Conservation (phyloP, 179 eudicot genomes). For the Drosera spatulata region DNA sequence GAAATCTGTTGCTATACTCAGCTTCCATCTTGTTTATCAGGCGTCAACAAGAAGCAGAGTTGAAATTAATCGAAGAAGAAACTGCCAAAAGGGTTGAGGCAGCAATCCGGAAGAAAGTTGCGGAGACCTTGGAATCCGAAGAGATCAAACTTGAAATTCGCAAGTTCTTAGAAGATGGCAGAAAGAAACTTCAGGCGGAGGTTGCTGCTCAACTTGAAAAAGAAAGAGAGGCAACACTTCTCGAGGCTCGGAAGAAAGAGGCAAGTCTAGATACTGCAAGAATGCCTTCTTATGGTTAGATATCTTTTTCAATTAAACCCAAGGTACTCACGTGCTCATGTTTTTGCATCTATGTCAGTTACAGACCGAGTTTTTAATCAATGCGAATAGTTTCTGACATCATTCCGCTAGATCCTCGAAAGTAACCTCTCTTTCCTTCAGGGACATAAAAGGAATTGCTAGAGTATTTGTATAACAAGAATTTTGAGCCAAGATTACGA, state of each 20-base stretch:
- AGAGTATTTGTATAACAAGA: too few relatives aligned
- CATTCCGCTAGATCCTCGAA: too few relatives aligned
- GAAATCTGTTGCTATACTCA: not conserved
- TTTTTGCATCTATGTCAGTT: not conserved
- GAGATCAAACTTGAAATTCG: constrained; percentile 58
- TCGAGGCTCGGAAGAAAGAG: constrained; percentile 81
- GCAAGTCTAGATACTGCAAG: constrained; percentile 15
- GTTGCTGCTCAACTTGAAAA: constrained; percentile 61
- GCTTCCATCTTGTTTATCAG: constrained; percentile 21
- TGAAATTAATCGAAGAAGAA: constrained; percentile 76
- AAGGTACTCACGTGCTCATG: not conserved
- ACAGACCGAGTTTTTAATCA: too few relatives aligned
- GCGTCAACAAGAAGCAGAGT: constrained; percentile 74
- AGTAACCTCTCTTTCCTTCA: too few relatives aligned
- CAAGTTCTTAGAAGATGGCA: constrained; percentile 56
- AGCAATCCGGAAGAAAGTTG: constrained; percentile 63
- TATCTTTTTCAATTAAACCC: too few relatives aligned
- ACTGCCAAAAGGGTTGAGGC: constrained; percentile 81
- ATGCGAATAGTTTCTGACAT: too few relatives aligned
- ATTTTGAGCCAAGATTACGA: too few relatives aligned
- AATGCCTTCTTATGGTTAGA: too few relatives aligned
- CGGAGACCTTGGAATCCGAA: constrained; percentile 60
- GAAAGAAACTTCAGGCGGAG: constrained; percentile 59
- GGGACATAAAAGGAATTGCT: too few relatives aligned
- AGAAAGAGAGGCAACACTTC: constrained; percentile 67